Percentiles rank a stretch among this genome's conserved stretches.
Evolutionary conservation across 2,329 filamentous ascomycete species (phyloP).

Genomic region (Ophiosphaerella herpotricha): DNA sequence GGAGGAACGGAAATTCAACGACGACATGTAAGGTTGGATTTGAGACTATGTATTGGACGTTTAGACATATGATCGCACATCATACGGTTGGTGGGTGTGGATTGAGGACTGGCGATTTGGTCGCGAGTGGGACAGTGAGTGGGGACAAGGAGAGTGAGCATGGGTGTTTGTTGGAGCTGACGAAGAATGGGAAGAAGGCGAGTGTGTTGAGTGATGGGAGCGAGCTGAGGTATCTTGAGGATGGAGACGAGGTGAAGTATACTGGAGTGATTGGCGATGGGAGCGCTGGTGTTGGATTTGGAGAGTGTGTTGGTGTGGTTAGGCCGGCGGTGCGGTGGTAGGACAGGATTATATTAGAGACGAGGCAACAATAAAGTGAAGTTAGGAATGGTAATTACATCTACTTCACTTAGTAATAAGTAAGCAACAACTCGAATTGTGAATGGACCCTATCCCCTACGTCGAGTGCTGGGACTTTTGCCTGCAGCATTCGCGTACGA

Average conservation of each 20-base stretch:
- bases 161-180: conserved; percentile 50
- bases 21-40: conserved; percentile 38
- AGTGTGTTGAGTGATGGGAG: conserved; percentile 34
- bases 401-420: too few species aligned
- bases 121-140: conserved; percentile 53
- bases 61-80: conserved; percentile 52
- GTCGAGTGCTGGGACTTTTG: conserved; percentile 61
- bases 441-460: conserved; percentile 51
- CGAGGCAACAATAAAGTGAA: too few species aligned
- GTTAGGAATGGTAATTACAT: too few species aligned
- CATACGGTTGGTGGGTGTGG: conserved; percentile 50
- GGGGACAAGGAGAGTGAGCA: conserved; percentile 45
- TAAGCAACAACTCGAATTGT: too few species aligned
- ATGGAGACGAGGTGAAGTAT: conserved; percentile 49
- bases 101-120: conserved; percentile 49
- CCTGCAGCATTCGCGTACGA: conserved; percentile 45
- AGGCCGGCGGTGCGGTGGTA: conserved; percentile 27
- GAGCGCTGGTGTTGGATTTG: conserved; percentile 45
- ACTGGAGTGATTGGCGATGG: conserved; percentile 44
- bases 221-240: conserved; percentile 46
- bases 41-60: conserved; percentile 52
- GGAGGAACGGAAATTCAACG: conserved; percentile 20
- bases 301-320: conserved; percentile 46
- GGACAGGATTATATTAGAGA: neutral
- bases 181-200: conserved; percentile 42